Conservation (phyloP, 2,329 filamentous ascomycete species). For the Plectosphaerella plurivora region DNA sequence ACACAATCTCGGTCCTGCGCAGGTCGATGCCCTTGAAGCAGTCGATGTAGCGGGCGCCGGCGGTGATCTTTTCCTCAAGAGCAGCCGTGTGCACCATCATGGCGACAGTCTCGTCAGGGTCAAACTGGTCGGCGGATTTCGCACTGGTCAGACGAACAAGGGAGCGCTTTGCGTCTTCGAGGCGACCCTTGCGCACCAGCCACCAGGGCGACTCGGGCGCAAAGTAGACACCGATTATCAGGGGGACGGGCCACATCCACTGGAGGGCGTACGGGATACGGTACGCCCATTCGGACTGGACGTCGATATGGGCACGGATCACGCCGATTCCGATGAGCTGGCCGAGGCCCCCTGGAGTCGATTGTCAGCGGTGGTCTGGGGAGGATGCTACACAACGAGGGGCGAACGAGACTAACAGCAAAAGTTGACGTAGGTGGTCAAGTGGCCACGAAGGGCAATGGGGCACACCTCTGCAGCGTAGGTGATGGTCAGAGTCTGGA, state of each 20-base stretch:
- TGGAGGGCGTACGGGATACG: slow-evolving; percentile 68
- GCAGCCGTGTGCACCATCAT: slow-evolving; percentile 93
- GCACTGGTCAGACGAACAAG: slow-evolving; percentile 62
- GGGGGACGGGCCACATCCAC: slow-evolving; percentile 72
- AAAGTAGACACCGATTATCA: slow-evolving; percentile 61
- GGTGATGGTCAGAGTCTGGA: slow-evolving; percentile 55
- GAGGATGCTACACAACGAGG: no score
- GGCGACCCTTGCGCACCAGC: slow-evolving; percentile 63
- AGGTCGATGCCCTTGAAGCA: slow-evolving; percentile 79
- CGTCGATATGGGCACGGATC: slow-evolving; percentile 61
- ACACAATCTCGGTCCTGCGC: slow-evolving; percentile 69
- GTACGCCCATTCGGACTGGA: slow-evolving; percentile 65
- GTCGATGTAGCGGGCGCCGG: slow-evolving; percentile 71
- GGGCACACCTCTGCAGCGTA: slow-evolving; percentile 72
- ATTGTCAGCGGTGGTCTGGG: neutral
- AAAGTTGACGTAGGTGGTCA: slow-evolving; percentile 73
- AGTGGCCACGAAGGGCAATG: slow-evolving; percentile 64
- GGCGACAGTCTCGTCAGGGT: slow-evolving; percentile 78
- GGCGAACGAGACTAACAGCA: slow-evolving; percentile 31
- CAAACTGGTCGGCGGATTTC: slow-evolving; percentile 64
- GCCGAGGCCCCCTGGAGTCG: slow-evolving; percentile 47
- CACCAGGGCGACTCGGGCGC: slow-evolving; percentile 72
- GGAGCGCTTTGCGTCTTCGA: slow-evolving; percentile 62
- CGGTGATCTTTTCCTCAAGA: slow-evolving; percentile 70
- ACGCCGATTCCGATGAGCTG: slow-evolving; percentile 72